Base-by-base conservation (phyloP, 2,329 filamentous ascomycete genomes). In the Capronia epimyces region DNA sequence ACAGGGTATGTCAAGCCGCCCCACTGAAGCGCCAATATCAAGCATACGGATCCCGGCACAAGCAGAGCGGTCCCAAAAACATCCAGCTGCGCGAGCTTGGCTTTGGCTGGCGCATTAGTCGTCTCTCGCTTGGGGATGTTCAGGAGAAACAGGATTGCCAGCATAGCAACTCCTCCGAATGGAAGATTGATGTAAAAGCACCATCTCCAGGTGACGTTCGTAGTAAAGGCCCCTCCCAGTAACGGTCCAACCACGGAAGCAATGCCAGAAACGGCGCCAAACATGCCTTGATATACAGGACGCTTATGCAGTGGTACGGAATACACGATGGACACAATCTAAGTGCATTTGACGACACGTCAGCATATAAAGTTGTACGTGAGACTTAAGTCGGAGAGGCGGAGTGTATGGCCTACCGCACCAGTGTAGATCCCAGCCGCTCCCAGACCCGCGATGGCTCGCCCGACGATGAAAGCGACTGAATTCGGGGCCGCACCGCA, bases 201-300 rank as follows among this genome's bases (percentile, higher is more conserved):
- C 55, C 60, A 73, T 52, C 62, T 61, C 67, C 66, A 68, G 13
- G 58, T 60, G 10, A 70, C 52, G 6, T 65, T 48, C n/a, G 67
- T 63, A 1, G 67, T 69, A 20, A 71, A 67, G 0, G 58, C 63
- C 15, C 71, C 71, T 13, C 74, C 74, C 49, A 76, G 63, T 52
- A 75, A 53, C 1, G 71, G 71, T 3, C 69, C 71, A 6, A 63
- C 46, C 3, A 70, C 68, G 3, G 68, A 71, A 1, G 69, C 62
- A 10, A 76, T 57, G 1, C 65, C 67, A 56, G 67, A 69, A 2
- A 64, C 56, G 1, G 61, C 63, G 12, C 67, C 67, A 22, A 70
- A 53, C 4, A 73, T 24, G 2, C 70, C 69, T 2, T 62, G 67
- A 50, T 66, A 70, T 6, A 67, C 61, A 0, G 72, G 69, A 3